Evolutionary conservation across 1,284 basidiomycete species (phyloP).

Genomic region (Trichosporon sp.): DNA sequence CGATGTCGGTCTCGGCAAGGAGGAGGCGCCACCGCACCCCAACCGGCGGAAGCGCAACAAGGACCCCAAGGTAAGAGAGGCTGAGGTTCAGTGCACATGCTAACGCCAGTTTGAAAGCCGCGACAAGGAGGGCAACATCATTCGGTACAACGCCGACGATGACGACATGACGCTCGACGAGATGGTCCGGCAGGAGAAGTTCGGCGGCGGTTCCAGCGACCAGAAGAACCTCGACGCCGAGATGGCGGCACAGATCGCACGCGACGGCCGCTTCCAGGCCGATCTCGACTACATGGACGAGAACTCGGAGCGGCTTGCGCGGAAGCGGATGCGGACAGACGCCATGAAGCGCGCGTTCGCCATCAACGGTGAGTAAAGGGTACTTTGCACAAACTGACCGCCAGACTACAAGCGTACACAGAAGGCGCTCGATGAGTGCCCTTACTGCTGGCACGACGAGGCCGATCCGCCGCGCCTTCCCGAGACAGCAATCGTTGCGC

Average conservation of each 20-base stretch:
- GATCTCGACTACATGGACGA: conserved; percentile 94
- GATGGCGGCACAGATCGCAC: conserved; percentile 79
- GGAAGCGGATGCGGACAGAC: conserved; percentile 91
- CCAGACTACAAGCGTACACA: conserved; percentile 92
- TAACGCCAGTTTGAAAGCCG: conserved; percentile 68
- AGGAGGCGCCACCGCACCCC: conserved; percentile 38
- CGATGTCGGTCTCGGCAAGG: conserved; percentile 70
- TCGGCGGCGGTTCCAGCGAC: conserved; percentile 79
- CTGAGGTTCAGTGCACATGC: background rate
- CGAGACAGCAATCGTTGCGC: conserved; percentile 77
- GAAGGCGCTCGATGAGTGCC: conserved; percentile 78
- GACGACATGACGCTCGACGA: conserved; percentile 81
- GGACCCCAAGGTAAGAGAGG: conserved; percentile 61
- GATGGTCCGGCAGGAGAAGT: conserved; percentile 85
- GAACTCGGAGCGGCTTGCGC: conserved; percentile 84
- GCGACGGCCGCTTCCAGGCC: conserved; percentile 80
- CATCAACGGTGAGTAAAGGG: conserved; percentile 67
- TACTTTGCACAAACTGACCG: background rate
- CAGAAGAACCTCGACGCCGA: conserved; percentile 89
- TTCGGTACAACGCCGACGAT: conserved; percentile 81
- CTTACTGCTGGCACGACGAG: conserved; percentile 83
- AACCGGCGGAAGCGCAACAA: conserved; percentile 69
- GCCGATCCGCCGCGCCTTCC: conserved; percentile 61
- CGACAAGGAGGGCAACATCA: conserved; percentile 81
- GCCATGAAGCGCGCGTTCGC: conserved; percentile 96